Evolutionary conservation across 2,329 filamentous ascomycete genomes (phyloP), one percentile per base, ranked within the genome.

Genomic region (Verticillium zaregamsianum): DNA sequence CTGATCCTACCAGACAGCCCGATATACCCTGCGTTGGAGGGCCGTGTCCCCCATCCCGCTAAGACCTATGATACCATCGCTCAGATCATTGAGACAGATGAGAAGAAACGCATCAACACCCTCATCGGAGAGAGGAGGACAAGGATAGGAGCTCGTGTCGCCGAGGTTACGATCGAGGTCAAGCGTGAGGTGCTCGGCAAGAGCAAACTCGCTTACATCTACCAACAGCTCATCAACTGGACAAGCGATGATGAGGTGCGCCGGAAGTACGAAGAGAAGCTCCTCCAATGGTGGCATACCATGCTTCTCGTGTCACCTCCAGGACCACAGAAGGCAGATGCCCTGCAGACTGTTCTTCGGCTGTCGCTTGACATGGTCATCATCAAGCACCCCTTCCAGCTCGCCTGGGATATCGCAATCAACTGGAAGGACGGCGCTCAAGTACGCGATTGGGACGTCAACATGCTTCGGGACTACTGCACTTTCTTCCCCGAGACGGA

Each of bases 361-460:
- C 79, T 95, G 59, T 93, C 94, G 0, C 87, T 89, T 65, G 95
- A 94, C 64, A 97, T 99, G 91, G 94, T 99, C 64, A 91, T 97
- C 63, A 95, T 99, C 72, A 93, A 94, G 68, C 93, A 98, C 68
- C 91, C 92, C 0, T 97, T 90, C 76, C 86, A 89, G 65, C 82
- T 96, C 17, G 95, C 95, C 0, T 99, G 96, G 96, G 90, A 92
- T 68, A 89, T 97, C 64, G 85, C 90, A 33, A 81, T 99, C 62
- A 92, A 98, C 71, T 98, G 94, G 91, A 86, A 90, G 67, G 93
- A 97, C 73, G 79, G 87, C 52, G 87, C 91, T 68, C 85, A 86
- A 56, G 83, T 95, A 57, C 79, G 83, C n/a, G 86, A 92, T 31
- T 90, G 92, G 80, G 93, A 98, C 70, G 84, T 86, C 54, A 86